phyloP scores from a whole-genome alignment of 2,329 filamentous ascomycete genomes.

The Pseudogymnoascus sp. region DNA sequence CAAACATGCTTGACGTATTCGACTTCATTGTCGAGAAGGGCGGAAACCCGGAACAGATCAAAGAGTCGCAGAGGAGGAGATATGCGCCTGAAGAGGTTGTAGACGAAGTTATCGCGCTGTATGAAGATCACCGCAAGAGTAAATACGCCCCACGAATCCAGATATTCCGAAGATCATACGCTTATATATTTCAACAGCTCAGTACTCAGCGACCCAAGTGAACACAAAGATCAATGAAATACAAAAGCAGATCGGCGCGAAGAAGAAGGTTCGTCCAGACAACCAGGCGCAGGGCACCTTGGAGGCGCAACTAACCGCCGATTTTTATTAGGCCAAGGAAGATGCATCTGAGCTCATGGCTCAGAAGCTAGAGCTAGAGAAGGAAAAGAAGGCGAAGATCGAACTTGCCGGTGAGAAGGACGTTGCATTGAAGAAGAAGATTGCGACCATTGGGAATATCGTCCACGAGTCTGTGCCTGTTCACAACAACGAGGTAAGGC shows the following conservation, averaged over 20 bases:
- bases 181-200: constrained; percentile 38
- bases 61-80: constrained; percentile 80
- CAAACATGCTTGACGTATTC: constrained; percentile 63
- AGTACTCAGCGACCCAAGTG: constrained; percentile 73
- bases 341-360: constrained; percentile 72
- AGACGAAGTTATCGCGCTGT: constrained; percentile 82
- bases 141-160: constrained; percentile 23
- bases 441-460: constrained; percentile 80
- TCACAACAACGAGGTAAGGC: constrained; percentile 65
- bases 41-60: constrained; percentile 84
- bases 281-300: background rate
- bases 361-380: constrained; percentile 69
- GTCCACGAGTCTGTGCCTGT: constrained; percentile 84
- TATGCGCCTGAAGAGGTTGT: constrained; percentile 75
- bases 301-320: constrained; percentile 2
- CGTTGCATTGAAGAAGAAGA: constrained; percentile 63
- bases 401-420: constrained; percentile 72
- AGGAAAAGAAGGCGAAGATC: constrained; percentile 73
- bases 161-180: constrained; percentile 8
- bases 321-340: constrained; percentile 61
- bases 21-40: constrained; percentile 82
- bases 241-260: constrained; percentile 82
- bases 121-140: constrained; percentile 77
- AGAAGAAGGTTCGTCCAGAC: constrained; percentile 63
- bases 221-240: constrained; percentile 78